These are phyloP conservation scores for Colletotrichum horii DNA, from an alignment of 2,329 filamentous ascomycete genomes.

Conservation along the genomic window DNA sequence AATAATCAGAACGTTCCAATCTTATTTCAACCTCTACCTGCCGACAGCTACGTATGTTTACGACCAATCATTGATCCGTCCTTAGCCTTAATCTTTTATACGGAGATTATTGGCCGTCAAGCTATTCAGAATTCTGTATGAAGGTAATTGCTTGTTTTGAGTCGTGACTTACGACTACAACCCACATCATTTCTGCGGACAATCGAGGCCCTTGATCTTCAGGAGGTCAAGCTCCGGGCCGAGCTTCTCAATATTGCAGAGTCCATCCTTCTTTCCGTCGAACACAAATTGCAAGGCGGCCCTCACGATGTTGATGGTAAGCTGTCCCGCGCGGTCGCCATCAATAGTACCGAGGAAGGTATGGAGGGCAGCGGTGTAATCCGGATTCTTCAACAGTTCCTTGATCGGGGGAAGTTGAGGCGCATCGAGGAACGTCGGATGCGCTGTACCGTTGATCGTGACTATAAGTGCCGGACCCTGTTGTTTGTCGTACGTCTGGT, in stretches of 20 bases:
- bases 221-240: background rate
- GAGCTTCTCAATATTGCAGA: background rate
- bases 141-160: background rate
- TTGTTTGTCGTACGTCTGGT: conserved; percentile 30
- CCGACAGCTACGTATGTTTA: background rate
- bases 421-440: conserved; percentile 35
- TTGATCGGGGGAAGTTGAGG: background rate
- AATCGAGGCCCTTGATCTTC: background rate
- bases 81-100: background rate
- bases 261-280: background rate
- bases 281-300: background rate
- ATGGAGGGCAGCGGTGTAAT: background rate
- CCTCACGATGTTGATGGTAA: background rate
- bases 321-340: background rate
- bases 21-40: background rate
- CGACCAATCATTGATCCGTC: background rate
- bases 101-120: background rate
- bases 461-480: conserved; percentile 29
- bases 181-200: background rate
- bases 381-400: background rate
- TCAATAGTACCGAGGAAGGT: background rate
- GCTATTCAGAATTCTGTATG: background rate
- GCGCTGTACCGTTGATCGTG: conserved; percentile 28
- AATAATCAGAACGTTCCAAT: background rate
- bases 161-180: background rate